Conservation (phyloP, 2,329 filamentous ascomycete genomes). For the Diplodia seriata region DNA sequence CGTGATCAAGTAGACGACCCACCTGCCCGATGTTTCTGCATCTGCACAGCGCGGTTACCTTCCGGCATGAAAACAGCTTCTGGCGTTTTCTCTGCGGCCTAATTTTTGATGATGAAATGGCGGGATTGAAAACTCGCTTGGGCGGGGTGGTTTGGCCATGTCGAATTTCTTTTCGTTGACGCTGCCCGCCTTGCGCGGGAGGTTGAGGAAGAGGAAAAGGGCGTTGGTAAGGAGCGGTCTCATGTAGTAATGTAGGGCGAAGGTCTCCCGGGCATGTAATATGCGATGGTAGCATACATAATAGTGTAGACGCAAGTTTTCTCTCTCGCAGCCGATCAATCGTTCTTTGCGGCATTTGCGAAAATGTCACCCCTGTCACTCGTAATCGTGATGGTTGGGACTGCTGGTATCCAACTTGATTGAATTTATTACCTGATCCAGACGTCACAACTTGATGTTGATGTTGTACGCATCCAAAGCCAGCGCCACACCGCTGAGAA, state of each 20-base stretch:
- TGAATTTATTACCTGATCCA: background rate
- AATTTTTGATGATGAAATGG: constrained; percentile 10
- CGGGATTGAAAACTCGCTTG: background rate
- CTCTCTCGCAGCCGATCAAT: no score
- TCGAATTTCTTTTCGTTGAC: constrained; percentile 6
- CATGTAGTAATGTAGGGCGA: background rate
- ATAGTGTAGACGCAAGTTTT: background rate
- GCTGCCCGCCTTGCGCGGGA: constrained; percentile 7
- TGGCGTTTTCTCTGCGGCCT: background rate
- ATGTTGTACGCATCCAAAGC: constrained; percentile 69
- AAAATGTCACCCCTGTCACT: background rate
- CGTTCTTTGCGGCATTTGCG: no score
- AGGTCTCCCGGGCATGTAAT: background rate
- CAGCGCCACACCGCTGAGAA: constrained; percentile 72
- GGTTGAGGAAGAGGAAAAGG: background rate
- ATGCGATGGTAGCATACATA: background rate
- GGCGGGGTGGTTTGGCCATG: background rate
- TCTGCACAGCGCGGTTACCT: constrained; percentile 4
- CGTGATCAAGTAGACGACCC: constrained; percentile 1
- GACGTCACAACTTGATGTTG: constrained; percentile 69
- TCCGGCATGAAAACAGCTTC: background rate
- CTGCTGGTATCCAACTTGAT: background rate
- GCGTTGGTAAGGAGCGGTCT: background rate
- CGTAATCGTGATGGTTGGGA: background rate
- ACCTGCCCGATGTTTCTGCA: constrained; percentile 1